Evolutionary conservation across 495 filamentous ascomycete species (phyloP).

Genomic region (Lindgomyces ingoldianus): DNA sequence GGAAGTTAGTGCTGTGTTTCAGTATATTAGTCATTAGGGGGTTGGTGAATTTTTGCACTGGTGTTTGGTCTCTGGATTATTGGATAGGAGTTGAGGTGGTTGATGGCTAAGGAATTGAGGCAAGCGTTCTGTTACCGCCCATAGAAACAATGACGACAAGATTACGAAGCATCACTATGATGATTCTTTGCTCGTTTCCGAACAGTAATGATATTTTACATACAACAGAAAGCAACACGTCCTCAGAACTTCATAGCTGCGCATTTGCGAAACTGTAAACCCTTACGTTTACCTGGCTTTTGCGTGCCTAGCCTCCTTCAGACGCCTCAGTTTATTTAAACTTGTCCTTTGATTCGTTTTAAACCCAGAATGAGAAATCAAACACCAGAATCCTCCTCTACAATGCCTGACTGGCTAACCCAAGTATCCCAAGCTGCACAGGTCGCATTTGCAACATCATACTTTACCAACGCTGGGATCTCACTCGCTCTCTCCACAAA

Average conservation of each 20-base stretch:
- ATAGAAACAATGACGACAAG: too few relatives aligned
- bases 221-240: too few relatives aligned
- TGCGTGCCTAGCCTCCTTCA: too few relatives aligned
- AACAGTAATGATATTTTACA: too few relatives aligned
- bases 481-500: constrained; percentile 28
- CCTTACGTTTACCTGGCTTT: too few relatives aligned
- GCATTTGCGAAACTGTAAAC: too few relatives aligned
- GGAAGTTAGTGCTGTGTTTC: constrained; percentile 91
- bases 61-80: not conserved
- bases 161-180: too few relatives aligned
- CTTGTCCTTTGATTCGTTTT: too few relatives aligned
- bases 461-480: constrained; percentile 13
- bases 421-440: constrained; percentile 29
- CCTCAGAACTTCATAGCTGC: too few relatives aligned
- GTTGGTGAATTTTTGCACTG: not conserved
- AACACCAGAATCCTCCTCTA: constrained; percentile 32
- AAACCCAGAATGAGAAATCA: not conserved
- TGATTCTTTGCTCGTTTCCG: too few relatives aligned
- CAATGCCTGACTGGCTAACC: not conserved
- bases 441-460: constrained; percentile 8
- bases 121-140: too few relatives aligned
- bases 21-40: constrained; percentile 90
- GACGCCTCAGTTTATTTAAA: too few relatives aligned
- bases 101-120: not conserved
- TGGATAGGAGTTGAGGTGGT: not conserved